These are phyloP conservation scores for Aquilaria agallochum DNA, from an alignment of 441 rosid genomes.

Conservation along the genomic window DNA sequence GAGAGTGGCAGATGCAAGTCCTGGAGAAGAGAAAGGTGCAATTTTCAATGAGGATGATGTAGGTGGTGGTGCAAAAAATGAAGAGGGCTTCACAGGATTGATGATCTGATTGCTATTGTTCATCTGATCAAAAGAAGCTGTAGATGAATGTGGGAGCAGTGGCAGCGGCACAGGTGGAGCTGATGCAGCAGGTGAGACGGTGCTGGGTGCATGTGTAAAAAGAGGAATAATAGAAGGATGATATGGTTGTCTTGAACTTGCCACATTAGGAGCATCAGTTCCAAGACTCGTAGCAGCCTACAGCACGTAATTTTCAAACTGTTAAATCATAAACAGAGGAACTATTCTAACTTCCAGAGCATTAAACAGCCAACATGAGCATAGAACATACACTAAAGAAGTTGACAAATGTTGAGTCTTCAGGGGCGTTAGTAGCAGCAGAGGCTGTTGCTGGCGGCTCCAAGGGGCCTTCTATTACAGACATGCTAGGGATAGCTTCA, in stretches of 20 bases:
- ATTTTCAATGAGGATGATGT: conserved; percentile 38
- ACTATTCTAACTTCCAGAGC: not conserved
- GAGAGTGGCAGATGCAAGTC: conserved; percentile 35
- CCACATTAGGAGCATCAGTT: conserved; percentile 29
- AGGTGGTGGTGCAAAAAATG: conserved; percentile 45
- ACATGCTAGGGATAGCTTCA: conserved; percentile 57
- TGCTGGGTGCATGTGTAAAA: conserved; percentile 30
- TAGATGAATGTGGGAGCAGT: conserved; percentile 31
- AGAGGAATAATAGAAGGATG: conserved; percentile 36
- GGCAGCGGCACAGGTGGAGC: conserved; percentile 34
- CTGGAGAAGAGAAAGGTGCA: conserved; percentile 42
- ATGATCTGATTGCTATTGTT: conserved; percentile 34
- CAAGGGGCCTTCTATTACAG: conserved; percentile 55
- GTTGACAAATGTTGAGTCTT: conserved; percentile 54
- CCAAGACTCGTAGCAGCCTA: conserved; percentile 41
- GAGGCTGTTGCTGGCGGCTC: conserved; percentile 47
- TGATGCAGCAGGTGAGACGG: conserved; percentile 27
- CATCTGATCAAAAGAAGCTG: conserved; percentile 34
- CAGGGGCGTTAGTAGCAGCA: conserved; percentile 34
- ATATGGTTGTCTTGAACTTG: conserved; percentile 33
- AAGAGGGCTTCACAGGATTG: conserved; percentile 60
- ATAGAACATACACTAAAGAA: conserved; percentile 48
- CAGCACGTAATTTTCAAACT: conserved; percentile 5
- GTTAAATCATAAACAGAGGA: not conserved
- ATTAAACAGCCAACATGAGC: not conserved